Base-by-base conservation (phyloP, 345 rosid species). In the Murraya koenigii region DNA sequence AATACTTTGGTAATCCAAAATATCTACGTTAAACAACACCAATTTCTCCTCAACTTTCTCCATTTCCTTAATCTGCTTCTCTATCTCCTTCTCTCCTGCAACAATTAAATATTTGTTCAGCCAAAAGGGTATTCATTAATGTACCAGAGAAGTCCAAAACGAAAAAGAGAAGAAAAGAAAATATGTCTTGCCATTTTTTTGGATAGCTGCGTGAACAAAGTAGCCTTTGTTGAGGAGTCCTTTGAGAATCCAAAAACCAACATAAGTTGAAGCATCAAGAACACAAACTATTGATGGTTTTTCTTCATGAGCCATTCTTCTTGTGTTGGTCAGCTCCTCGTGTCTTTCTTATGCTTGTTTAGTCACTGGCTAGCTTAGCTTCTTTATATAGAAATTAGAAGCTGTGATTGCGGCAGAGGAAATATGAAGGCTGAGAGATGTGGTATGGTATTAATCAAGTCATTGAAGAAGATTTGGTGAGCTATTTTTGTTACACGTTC, bases 181-280 rank as follows among this genome's bases (percentile, higher is more conserved):
- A 8, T 39, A 36, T 8, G n/a, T 58, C 79, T 84, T 81, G 77
- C 95, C 95, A 47, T 88, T 88, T 32, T 78, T 89, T 80, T 86
- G 98, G 33, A 91, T 75, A 1, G 94, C 95, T 8, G 96, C 97
- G 77, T 89, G 94, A 78, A 94, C 98, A 20, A 85, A 76, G 85
- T 92, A 94, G 6, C 98, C 98, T 88, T 76, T 90, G 62, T 80
- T 78, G 64, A 94, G 81, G 33, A 94, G 67, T 35, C 92, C 88
- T 80, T 92, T 91, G 85, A 92, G 90, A 85, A 94, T 85, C 97
- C 97, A 92, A 80, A 87, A 94, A 65, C 98, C 97, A 55, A 91
- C 92, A 74, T 90, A 94, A 67, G 91, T 90, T 14, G 98, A 92
- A 11, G 98, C 97, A 81, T 92, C 98, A 41, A 92, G 95, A 82